Evolutionary conservation across 2,329 filamentous ascomycete species (phyloP), one percentile per base, ranked within the genome.

Genomic region (Cercospora nicotianae): DNA sequence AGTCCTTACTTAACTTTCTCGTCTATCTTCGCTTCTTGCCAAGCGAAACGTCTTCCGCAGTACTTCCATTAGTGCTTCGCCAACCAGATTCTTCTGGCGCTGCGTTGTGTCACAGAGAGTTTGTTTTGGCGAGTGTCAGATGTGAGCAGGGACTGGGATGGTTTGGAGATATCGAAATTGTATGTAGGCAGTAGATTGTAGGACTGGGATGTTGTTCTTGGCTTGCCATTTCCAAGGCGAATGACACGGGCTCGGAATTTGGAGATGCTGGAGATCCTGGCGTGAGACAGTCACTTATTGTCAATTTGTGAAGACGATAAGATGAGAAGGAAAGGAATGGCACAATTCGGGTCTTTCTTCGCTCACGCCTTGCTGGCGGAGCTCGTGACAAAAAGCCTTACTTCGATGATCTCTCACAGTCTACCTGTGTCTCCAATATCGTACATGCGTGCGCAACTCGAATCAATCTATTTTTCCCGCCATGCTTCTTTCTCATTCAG

Each of bases 21-120:
- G 59, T 61, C 59, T 61, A 61, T 61, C 18, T 31, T 64, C 62
- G 62, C 62, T 55, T 64, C 30, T 58, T 61, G 48, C 61, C 62
- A 64, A 64, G 62, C 62, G 62, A 64, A 57, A 36, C 26, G 39
- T 51, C 60, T 51, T 53, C 62, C 62, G 62, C 12, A 39, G 62
- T 64, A 64, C 62, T 23, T 64, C 62, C 62, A 39, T 64, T 64
- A 64, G 62, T 64, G 62, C 33, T 36, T 57, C 18, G 33, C 33
- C 62, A 28, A 57, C 30, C 60, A 20, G 9, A 36, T 3, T 28
- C 26, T 23, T 26, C 2, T 13, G 36, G 33, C 16, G 18, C 10
- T 51, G 10, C 20, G 20, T 51, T 23, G 10, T 23, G 18, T 48
- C 42, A 48, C 42, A 48, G 18, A 48, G 42, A 26, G 20, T 23